phyloP scores from a whole-genome alignment of 768 basidiomycete species.

The Mycena galopus region DNA sequence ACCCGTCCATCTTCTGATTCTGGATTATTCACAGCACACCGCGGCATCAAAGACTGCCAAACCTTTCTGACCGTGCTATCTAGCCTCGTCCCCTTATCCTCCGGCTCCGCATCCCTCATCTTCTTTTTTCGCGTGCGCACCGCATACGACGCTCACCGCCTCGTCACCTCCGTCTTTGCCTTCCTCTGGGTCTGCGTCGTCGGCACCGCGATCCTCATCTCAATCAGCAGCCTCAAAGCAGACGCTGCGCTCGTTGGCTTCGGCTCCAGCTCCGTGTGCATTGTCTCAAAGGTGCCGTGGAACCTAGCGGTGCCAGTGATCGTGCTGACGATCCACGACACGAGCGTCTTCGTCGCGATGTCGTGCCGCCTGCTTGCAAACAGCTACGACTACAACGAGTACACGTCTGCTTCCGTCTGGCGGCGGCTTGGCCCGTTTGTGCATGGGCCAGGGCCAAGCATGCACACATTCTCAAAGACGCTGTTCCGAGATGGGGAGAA shows the following conservation, averaged over 20 bases:
- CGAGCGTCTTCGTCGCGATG: slow-evolving; percentile 47
- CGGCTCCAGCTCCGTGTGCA: slow-evolving; percentile 33
- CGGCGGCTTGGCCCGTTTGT: slow-evolving; percentile 26
- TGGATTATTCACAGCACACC: not conserved
- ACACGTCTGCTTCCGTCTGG: not conserved
- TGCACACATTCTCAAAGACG: slow-evolving; percentile 42
- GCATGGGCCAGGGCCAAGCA: slow-evolving; percentile 41
- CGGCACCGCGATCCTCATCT: slow-evolving; percentile 41
- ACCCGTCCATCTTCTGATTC: not conserved
- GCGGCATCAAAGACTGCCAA: slow-evolving; percentile 1
- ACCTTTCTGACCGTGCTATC: not conserved
- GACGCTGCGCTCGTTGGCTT: slow-evolving; percentile 38
- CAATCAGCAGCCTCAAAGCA: slow-evolving; percentile 35
- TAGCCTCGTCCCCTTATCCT: slow-evolving; percentile 38
- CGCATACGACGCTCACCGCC: slow-evolving; percentile 39
- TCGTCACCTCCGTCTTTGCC: slow-evolving; percentile 41
- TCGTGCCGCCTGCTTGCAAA: slow-evolving; percentile 41
- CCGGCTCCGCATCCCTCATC: slow-evolving; percentile 40
- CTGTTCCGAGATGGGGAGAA: slow-evolving; percentile 47
- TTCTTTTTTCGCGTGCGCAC: slow-evolving; percentile 48
- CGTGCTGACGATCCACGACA: slow-evolving; percentile 43
- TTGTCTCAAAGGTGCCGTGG: slow-evolving; percentile 30
- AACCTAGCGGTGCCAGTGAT: slow-evolving; percentile 38
- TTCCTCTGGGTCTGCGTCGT: slow-evolving; percentile 49
- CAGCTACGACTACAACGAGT: slow-evolving; percentile 10